Percentiles rank a stretch among this genome's conserved stretches.
Conservation (phyloP, 768 basidiomycete genomes). For the Exidia glandulosa region DNA sequence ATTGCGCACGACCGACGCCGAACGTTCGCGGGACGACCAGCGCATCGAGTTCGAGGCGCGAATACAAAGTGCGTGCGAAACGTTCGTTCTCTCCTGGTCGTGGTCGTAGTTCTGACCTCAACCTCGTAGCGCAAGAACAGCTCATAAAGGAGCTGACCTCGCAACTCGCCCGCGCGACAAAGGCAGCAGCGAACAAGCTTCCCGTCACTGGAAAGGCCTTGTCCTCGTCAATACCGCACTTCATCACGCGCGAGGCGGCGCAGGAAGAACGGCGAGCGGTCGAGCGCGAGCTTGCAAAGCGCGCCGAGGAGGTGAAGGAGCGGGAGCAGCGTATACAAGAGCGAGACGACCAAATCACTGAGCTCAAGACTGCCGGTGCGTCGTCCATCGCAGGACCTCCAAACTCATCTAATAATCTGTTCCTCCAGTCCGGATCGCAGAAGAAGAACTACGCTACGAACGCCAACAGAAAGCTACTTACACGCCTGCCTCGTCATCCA, state of each 20-base stretch:
- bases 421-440: neutral
- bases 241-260: conserved; percentile 64
- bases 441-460: neutral
- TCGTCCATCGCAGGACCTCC: neutral
- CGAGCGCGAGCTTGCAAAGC: conserved; percentile 36
- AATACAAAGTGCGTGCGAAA: conserved; percentile 34
- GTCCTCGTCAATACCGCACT: conserved; percentile 44
- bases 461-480: neutral
- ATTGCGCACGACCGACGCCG: conserved; percentile 54
- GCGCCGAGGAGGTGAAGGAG: conserved; percentile 33
- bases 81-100: neutral
- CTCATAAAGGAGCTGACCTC: conserved; percentile 44
- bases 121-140: conserved; percentile 42
- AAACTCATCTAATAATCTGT: neutral
- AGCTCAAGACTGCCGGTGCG: neutral
- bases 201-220: too few relatives aligned
- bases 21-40: conserved; percentile 39
- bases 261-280: conserved; percentile 52
- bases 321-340: too few relatives aligned
- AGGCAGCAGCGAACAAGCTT: conserved; percentile 26
- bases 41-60: conserved; percentile 40
- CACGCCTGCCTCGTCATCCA: neutral
- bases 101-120: conserved; percentile 3
- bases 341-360: too few relatives aligned
- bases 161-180: conserved; percentile 44